A percentile compares a stretch with the other conserved stretches of the same genome.
Conservation (phyloP, 805 yeast species). For the Priceomyces haplophilus region DNA sequence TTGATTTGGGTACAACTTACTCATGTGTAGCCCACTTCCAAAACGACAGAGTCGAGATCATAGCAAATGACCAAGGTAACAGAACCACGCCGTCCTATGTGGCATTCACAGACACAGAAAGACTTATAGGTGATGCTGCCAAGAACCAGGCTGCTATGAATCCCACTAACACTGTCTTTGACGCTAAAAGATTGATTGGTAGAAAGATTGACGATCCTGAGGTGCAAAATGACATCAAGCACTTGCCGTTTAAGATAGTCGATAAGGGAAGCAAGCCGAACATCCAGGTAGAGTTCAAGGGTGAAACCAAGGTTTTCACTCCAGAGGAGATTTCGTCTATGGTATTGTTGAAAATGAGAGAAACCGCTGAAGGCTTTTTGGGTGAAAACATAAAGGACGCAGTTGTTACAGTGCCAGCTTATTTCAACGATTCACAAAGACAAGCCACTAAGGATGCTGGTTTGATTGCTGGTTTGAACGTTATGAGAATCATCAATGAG, state of each 20-base stretch:
- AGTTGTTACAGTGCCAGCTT: slow-evolving; percentile 95
- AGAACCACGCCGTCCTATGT: slow-evolving; percentile 97
- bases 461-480: slow-evolving; percentile 92
- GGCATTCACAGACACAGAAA: slow-evolving; percentile 89
- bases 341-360: slow-evolving; percentile 87
- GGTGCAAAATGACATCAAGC: slow-evolving; percentile 57
- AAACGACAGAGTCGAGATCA: slow-evolving; percentile 89
- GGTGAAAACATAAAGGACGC: slow-evolving; percentile 65
- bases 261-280: slow-evolving; percentile 75
- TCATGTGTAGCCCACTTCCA: slow-evolving; percentile 95
- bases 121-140: slow-evolving; percentile 95
- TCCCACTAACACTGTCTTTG: slow-evolving; percentile 87
- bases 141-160: slow-evolving; percentile 96
- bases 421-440: slow-evolving; percentile 96
- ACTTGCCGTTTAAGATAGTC: slow-evolving; percentile 79
- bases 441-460: slow-evolving; percentile 99
- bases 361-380: slow-evolving; percentile 84
- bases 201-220: slow-evolving; percentile 79
- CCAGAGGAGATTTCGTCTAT: slow-evolving; percentile 95
- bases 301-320: slow-evolving; percentile 81
- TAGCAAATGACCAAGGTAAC: slow-evolving; percentile 98
- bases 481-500: slow-evolving; percentile 91
- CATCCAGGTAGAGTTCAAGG: slow-evolving; percentile 77
- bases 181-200: slow-evolving; percentile 92
- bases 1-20: slow-evolving; percentile 92